Evolutionary conservation across 108 stramenopile genomes (phyloP), one percentile per base, ranked within the genome.

Genomic region (Stephanodiscus triporus): DNA sequence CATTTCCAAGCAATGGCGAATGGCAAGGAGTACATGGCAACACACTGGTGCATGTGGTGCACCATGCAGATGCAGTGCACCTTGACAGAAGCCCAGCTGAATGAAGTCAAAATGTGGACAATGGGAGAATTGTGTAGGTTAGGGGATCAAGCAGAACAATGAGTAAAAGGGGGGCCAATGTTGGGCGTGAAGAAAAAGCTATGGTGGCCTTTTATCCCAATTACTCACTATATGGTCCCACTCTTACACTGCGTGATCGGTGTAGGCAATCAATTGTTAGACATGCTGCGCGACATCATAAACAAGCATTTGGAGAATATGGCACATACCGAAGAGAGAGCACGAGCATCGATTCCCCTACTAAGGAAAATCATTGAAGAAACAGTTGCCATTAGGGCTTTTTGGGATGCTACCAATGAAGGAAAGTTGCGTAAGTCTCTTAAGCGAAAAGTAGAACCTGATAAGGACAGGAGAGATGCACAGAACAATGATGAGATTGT

Each of bases 161-260:
- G 23, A 23, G n/a, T n/a, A 19, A 55, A 55, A 55, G 23, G 23
- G 19, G 54, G 23, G 6, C 54, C 54, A 55, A 24, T 4, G 6
- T 11, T 23, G 6, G 54, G 54, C 23, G 23, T 55, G 22, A 55
- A 55, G 24, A 11, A 19, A 19, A 24, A 55, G 54, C n/a, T 20
- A 24, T 55, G 54, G 54, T 55, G 54, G 54, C 54, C 23, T 4
- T 55, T 55, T 6, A 55, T 55, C 23, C 54, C 54, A 23, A 2
- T 55, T 2, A 3, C 20, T 24, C 19, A 55, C 23, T 55, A 4
- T 6, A 24, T 55, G 20, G 54, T 55, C 10, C 54, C 54, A 2
- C 54, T 55, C 23, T 24, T 55, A 3, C 54, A 55, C 6, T 55
- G 54, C 23, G n/a, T 4, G 24, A 55, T 55, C 3, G 54, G 54